Conservation (phyloP, 1,284 basidiomycete species). For the Sporisorium iseilematis-ciliati region DNA sequence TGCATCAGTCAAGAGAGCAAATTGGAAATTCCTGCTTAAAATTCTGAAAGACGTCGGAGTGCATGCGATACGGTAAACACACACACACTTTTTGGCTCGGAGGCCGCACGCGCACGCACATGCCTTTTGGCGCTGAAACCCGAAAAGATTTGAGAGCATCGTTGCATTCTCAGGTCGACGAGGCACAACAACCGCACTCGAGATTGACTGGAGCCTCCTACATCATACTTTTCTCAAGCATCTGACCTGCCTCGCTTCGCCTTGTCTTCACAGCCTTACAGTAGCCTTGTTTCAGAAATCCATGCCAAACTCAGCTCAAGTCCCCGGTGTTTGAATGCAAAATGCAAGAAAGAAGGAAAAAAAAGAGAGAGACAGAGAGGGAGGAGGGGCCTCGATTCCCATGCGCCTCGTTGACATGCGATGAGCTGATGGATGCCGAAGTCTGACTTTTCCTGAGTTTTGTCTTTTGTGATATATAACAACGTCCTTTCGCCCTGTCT, state of each 20-base stretch:
- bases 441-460: too few species aligned
- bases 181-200: too few species aligned
- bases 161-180: too few species aligned
- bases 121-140: too few species aligned
- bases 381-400: too few species aligned
- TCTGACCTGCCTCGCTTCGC: slow-evolving; percentile 1
- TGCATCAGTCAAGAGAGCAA: not conserved
- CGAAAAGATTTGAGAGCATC: too few species aligned
- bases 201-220: slow-evolving; percentile 1
- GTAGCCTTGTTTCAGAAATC: not conserved
- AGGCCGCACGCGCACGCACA: not conserved
- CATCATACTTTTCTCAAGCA: slow-evolving; percentile 1
- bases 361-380: too few species aligned
- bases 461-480: too few species aligned
- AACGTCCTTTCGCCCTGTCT: too few species aligned
- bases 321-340: not conserved
- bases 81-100: not conserved
- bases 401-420: too few species aligned
- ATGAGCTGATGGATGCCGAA: too few species aligned
- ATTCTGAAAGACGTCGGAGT: not conserved
- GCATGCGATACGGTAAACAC: slow-evolving; percentile 1
- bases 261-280: not conserved
- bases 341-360: too few species aligned
- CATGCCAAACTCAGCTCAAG: not conserved
- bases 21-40: not conserved